Percentiles rank a stretch among this genome's conserved stretches.
Conservation (phyloP, 192 early-diverging fungal genomes). For the Paraglomus brasilianum region DNA sequence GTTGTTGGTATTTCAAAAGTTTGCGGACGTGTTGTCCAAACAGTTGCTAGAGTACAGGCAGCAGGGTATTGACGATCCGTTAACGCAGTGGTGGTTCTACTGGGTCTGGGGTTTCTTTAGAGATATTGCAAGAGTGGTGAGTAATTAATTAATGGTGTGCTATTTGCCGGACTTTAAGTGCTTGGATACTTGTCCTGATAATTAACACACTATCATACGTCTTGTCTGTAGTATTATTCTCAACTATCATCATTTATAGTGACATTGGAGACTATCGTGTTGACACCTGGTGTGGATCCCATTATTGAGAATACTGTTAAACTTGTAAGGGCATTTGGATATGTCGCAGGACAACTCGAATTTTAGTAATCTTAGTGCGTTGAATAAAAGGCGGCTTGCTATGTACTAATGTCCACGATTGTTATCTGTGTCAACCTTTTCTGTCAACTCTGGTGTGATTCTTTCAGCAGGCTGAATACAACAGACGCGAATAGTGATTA, state of each 20-base stretch:
- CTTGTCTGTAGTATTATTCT: slow-evolving; percentile 50
- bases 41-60: slow-evolving; percentile 36
- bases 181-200: not conserved
- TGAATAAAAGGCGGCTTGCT: too few species aligned
- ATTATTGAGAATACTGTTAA: slow-evolving; percentile 39
- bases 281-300: slow-evolving; percentile 47
- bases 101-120: slow-evolving; percentile 65
- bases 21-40: slow-evolving; percentile 51
- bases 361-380: too few species aligned
- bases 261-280: slow-evolving; percentile 60
- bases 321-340: slow-evolving; percentile 31
- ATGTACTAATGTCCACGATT: too few species aligned
- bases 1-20: slow-evolving; percentile 67
- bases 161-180: slow-evolving; percentile 10
- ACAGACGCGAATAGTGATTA: too few species aligned
- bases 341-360: not conserved
- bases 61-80: slow-evolving; percentile 25
- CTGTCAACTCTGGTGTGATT: too few species aligned
- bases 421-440: too few species aligned
- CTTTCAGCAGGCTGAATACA: too few species aligned
- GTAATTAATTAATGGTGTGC: slow-evolving; percentile 28
- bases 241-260: slow-evolving; percentile 54
- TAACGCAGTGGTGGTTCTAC: slow-evolving; percentile 47
- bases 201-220: not conserved
- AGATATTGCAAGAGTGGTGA: slow-evolving; percentile 66